Conservation (phyloP, 2,329 filamentous ascomycete genomes). For the Talaromyces funiculosus region DNA sequence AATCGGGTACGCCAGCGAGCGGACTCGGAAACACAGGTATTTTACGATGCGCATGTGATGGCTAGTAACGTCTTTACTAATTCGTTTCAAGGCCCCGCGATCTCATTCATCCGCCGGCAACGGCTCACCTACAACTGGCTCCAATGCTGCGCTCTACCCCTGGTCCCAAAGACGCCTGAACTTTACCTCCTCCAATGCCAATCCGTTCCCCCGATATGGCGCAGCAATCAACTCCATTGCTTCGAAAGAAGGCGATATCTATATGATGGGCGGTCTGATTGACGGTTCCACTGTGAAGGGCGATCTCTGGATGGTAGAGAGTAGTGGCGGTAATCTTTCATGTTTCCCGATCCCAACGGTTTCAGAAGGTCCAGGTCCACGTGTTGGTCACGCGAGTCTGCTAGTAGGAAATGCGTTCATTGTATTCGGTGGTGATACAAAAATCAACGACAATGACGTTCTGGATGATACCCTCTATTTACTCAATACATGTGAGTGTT, state of each 20-base stretch:
- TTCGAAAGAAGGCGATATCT: conserved; percentile 95
- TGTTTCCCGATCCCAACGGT: conserved; percentile 91
- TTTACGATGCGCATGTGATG: neutral
- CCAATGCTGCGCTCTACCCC: conserved; percentile 80
- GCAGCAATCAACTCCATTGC: conserved; percentile 88
- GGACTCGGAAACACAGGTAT: conserved; percentile 52
- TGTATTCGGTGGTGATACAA: conserved; percentile 96
- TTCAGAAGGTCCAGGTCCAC: conserved; percentile 86
- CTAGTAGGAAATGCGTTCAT: conserved; percentile 98
- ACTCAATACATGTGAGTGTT: conserved; percentile 83
- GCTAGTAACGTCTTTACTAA: neutral
- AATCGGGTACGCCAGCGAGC: conserved; percentile 52
- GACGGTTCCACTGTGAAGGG: conserved; percentile 94
- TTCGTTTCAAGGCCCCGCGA: conserved; percentile 24
- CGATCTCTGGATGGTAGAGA: conserved; percentile 96
- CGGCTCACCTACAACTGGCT: conserved; percentile 39
- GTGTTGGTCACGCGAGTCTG: conserved; percentile 89
- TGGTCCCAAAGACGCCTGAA: conserved; percentile 90
- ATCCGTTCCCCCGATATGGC: conserved; percentile 93
- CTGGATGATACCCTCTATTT: conserved; percentile 95
- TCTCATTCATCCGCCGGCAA: conserved; percentile 53
- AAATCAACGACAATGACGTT: conserved; percentile 85
- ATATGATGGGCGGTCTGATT: conserved; percentile 94
- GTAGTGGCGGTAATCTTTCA: conserved; percentile 70
- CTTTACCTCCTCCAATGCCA: conserved; percentile 73